Evolutionary conservation across 2,329 filamentous ascomycete species (phyloP), one percentile per base, ranked within the genome.

Genomic region (Penicillium sp.): DNA sequence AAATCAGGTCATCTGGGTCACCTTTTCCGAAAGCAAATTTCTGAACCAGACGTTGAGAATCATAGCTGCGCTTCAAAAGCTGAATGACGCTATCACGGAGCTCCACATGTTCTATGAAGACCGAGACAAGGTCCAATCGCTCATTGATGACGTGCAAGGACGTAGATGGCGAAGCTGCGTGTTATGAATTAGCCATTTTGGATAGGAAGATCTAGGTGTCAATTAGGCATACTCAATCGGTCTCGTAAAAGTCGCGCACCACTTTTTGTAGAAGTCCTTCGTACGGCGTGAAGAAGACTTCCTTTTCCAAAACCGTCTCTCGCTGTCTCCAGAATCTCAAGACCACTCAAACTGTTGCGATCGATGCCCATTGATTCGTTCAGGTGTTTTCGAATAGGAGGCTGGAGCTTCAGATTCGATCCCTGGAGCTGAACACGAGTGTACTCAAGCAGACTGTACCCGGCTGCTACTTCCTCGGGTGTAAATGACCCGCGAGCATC

Each of bases 1-100:
- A 87, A 36, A 97, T 76, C 31, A 99, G 79, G 68, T 97, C 93
- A 64, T 97, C 92, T 1, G 92, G 80, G 62, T 95, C 88, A n/a
- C 92, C 93, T 55, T 89, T 82, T 10, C 92, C 91, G 8, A 97
- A 80, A 0, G 92, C 88, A 67, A 99, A 97, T 65, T 93, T 96
- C 64, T 97, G 93, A 1, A 95, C 84, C 3, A 99, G 77, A 1
- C 93, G 87, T 63, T 95, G 86, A 2, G 89, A 89, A 71, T 99
- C 93, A 60, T 89, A 85, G 43, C 85, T 92, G 19, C 82, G 80
- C 54, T 83, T 81, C 2, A 99, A 76, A 2, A 95, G 75, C 13
- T 80, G 67, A 1, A 83, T 74, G 19, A 95, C 73, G 36, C 81
- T 77, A 57, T 95, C 87, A 35, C 87, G 82, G 5, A 96, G 76